Conservation (phyloP, 371 early-diverging fungal species). For the Actinomucor elegans region DNA sequence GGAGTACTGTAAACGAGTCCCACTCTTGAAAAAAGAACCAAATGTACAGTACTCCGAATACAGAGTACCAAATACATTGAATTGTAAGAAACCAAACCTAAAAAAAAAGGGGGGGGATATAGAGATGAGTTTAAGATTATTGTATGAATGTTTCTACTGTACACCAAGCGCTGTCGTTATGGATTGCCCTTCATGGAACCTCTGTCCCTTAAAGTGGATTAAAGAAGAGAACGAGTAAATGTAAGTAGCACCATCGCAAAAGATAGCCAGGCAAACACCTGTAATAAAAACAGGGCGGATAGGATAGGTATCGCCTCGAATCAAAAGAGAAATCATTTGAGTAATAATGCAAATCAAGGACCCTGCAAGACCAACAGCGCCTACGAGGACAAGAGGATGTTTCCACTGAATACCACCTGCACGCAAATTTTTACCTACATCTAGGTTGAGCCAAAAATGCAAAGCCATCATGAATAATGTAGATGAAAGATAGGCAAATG, state of each 20-base stretch:
- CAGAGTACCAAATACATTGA: constrained; percentile 7
- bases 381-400: constrained; percentile 4
- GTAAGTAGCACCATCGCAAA: neutral
- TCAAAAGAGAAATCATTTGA: constrained; percentile 4
- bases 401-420: neutral
- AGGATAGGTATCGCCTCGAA: constrained; percentile 7
- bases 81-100: constrained; percentile 21
- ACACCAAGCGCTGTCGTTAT: constrained; percentile 24
- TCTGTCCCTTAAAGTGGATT: constrained; percentile 1
- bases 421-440: constrained; percentile 16
- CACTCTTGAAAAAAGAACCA: constrained; percentile 19
- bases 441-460: constrained; percentile 18
- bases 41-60: constrained; percentile 15
- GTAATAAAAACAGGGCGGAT: constrained; percentile 8
- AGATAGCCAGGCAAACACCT: constrained; percentile 21
- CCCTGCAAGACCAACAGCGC: neutral
- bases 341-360: constrained; percentile 4
- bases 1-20: constrained; percentile 4
- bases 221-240: constrained; percentile 11
- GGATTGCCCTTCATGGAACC: constrained; percentile 14
- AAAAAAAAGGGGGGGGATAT: too few relatives aligned
- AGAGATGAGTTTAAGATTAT: neutral
- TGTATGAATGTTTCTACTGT: neutral
- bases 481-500: constrained; percentile 11
- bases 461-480: constrained; percentile 15